phyloP scores from a whole-genome alignment of 768 basidiomycete genomes.

The Boletus fagicola region DNA sequence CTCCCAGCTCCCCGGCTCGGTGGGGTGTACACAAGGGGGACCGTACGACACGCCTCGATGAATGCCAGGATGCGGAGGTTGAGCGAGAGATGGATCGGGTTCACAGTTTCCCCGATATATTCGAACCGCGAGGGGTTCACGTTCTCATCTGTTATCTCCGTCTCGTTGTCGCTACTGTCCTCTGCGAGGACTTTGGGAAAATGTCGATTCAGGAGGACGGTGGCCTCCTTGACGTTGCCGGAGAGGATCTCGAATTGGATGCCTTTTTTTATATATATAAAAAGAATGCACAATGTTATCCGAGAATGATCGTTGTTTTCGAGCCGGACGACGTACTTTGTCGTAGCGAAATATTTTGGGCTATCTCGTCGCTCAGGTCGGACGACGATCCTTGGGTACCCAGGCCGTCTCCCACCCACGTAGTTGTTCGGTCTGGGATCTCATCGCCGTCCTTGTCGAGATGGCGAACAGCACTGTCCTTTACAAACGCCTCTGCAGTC shows the following conservation, averaged over 20 bases:
- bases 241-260: slow-evolving; percentile 68
- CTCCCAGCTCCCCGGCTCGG: slow-evolving; percentile 11
- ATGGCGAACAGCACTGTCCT: slow-evolving; percentile 59
- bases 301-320: background rate
- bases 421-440: slow-evolving; percentile 32
- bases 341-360: slow-evolving; percentile 50
- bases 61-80: slow-evolving; percentile 88
- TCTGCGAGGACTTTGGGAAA: slow-evolving; percentile 69
- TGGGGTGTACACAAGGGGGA: slow-evolving; percentile 51
- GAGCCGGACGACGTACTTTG: slow-evolving; percentile 43
- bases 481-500: slow-evolving; percentile 66
- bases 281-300: background rate
- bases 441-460: slow-evolving; percentile 74
- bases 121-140: slow-evolving; percentile 37
- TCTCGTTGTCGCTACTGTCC: slow-evolving; percentile 14
- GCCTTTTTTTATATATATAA: slow-evolving; percentile 52
- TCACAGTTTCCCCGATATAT: slow-evolving; percentile 59
- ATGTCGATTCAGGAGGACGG: slow-evolving; percentile 58
- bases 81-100: slow-evolving; percentile 73
- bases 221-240: slow-evolving; percentile 75
- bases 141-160: slow-evolving; percentile 23
- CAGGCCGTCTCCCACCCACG: slow-evolving; percentile 5
- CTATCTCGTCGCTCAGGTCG: slow-evolving; percentile 37
- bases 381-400: slow-evolving; percentile 14
- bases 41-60: slow-evolving; percentile 78